Percentiles rank a stretch among this genome's conserved stretches.
Conservation (phyloP, 1,139 yeast genomes). For the Kodamaea fungicola region DNA sequence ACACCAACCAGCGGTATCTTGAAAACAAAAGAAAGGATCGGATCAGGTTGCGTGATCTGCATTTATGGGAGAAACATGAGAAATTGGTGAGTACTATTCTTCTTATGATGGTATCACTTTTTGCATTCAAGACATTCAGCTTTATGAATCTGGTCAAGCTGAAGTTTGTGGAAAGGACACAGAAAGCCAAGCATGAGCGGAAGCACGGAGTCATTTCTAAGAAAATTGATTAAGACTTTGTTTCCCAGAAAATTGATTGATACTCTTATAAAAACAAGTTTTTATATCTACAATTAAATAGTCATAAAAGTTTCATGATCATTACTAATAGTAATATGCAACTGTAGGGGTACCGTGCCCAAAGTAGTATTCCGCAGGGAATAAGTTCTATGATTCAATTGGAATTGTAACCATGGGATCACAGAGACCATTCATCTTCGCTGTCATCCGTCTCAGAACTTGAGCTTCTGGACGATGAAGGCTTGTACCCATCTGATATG, state of each 20-base stretch:
- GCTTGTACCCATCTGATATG: conserved; percentile 3
- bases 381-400: no score
- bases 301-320: conserved; percentile 5
- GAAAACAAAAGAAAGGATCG: conserved; percentile 31
- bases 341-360: not conserved
- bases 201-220: conserved; percentile 5
- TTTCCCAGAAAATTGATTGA: no score
- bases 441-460: conserved; percentile 6
- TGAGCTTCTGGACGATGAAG: conserved; percentile 1
- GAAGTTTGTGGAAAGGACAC: conserved; percentile 3
- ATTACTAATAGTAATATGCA: conserved; percentile 6
- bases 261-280: not conserved
- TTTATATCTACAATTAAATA: not conserved
- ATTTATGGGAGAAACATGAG: conserved; percentile 40
- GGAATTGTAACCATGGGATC: not conserved
- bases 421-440: conserved; percentile 6
- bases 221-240: conserved; percentile 2
- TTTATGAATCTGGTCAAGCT: conserved; percentile 7
- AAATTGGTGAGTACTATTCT: conserved; percentile 34
- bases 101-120: conserved; percentile 24
- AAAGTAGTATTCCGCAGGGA: no score
- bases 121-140: conserved; percentile 14
- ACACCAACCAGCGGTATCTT: conserved; percentile 33
- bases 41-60: conserved; percentile 36
- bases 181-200: conserved; percentile 1